Evolutionary conservation across 2,329 filamentous ascomycete genomes (phyloP).

Genomic region (Calonectria pseudoturangicola): DNA sequence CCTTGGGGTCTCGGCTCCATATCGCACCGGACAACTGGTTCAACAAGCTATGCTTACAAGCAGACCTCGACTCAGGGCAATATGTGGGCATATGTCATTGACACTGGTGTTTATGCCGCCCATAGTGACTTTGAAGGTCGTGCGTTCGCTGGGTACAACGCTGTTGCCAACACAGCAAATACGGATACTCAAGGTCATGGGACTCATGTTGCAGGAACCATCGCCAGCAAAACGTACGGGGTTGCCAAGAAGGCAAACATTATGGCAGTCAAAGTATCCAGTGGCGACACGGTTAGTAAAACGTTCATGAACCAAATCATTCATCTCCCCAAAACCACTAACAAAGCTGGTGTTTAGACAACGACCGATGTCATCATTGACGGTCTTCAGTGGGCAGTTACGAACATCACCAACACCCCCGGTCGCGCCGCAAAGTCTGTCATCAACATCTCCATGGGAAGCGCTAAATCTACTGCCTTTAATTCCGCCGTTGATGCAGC

Average conservation of each 20-base stretch:
- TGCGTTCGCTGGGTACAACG: background rate
- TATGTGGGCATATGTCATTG: conserved; percentile 6
- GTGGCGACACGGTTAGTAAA: conserved; percentile 1
- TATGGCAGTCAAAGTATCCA: conserved; percentile 7
- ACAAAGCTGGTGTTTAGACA: background rate
- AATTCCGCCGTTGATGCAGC: background rate
- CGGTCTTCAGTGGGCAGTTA: conserved; percentile 1
- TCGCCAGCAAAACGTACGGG: conserved; percentile 1
- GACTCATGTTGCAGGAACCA: conserved; percentile 1
- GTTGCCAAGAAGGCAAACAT: conserved; percentile 17
- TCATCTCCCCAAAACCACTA: background rate
- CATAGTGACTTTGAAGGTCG: conserved; percentile 4
- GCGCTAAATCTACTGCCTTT: conserved; percentile 1
- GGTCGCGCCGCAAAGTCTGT: conserved; percentile 12
- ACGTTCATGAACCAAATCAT: background rate
- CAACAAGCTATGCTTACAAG: conserved; percentile 7
- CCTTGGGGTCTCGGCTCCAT: conserved; percentile 2
- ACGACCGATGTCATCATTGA: conserved; percentile 20
- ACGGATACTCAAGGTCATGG: conserved; percentile 7
- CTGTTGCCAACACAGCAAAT: background rate
- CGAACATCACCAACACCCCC: conserved; percentile 12
- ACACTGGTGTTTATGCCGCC: conserved; percentile 11
- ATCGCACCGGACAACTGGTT: background rate
- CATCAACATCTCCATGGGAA: conserved; percentile 24
- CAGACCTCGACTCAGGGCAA: conserved; percentile 2